Base-by-base conservation (phyloP, 1,284 basidiomycete genomes). In the Ustilago shanxiensis region DNA sequence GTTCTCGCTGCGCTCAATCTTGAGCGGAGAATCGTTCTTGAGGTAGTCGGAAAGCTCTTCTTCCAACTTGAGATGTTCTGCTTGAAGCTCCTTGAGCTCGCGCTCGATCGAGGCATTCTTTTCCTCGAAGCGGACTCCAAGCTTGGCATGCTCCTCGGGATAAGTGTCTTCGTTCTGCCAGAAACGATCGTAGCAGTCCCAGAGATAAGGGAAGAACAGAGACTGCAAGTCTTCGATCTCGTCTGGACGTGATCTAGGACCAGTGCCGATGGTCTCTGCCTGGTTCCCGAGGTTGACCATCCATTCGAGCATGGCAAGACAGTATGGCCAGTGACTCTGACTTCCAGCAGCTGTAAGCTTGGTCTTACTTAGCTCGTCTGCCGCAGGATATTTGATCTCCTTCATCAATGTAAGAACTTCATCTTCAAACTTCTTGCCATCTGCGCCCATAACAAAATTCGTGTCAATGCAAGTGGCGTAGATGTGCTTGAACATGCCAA, bases 271-370 rank as follows among this genome's bases (percentile, higher is more conserved):
- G 35, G 54, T 65, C 51, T 72, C 72, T 29, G 76, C 77, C 33
- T 69, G 65, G 20, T 63, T 74, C 41, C 72, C 77, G 1, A 86
- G 37, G 45, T 77, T 72, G 47, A 85, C 81, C 71, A 86, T 77
- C 84, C 84, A 86, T 60, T 85, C 83, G 37, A 86, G 80, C 79
- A 86, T 82, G 54, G 79, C 82, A 29, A 84, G 78, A 52, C 82
- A 80, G 50, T 70, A 80, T 0, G 84, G 84, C 84, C 84, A 86
- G 60, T 85, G 82, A 60, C 80, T 81, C 58, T 80, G 78, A 65
- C 79, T 81, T 29, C 84, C 84, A 14, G 84, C 83, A 8, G 82
- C 80, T 7, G 68, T 77, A n/a, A 86, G 80, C 56, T 83, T 80
- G 56, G 82, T 85, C 77, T 86, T 86, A 58, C 80, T 84, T 20